A percentile compares a stretch with the other conserved stretches of the same genome.
Conservation (phyloP, 2,329 filamentous ascomycete species). For the Hirsutella rhossiliensis region DNA sequence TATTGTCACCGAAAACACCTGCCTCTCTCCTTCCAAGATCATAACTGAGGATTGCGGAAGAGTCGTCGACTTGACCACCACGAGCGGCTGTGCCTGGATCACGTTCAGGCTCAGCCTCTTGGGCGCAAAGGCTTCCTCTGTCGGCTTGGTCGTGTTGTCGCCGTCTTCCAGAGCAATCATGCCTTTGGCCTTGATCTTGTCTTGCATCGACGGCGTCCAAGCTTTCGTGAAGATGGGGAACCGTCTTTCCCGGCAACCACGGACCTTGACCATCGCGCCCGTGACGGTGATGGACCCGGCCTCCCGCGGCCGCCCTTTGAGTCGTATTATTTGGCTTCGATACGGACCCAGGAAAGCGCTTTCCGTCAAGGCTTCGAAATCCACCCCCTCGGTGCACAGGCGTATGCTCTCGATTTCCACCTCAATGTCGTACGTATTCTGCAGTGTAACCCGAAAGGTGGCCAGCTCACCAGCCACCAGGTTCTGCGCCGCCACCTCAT, state of each 20-base stretch:
- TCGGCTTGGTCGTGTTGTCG: slow-evolving; percentile 23
- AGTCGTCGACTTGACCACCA: slow-evolving; percentile 64
- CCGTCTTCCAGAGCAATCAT: slow-evolving; percentile 42
- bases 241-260: slow-evolving; percentile 66
- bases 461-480: slow-evolving; percentile 70
- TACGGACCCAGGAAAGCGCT: slow-evolving; percentile 66
- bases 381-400: slow-evolving; percentile 60
- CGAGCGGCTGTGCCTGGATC: slow-evolving; percentile 65
- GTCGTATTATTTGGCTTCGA: slow-evolving; percentile 63
- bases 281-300: slow-evolving; percentile 61
- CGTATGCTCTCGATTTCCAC: slow-evolving; percentile 75
- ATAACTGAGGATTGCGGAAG: slow-evolving; percentile 78
- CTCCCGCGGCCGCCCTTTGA: slow-evolving; percentile 55
- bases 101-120: slow-evolving; percentile 55
- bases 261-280: slow-evolving; percentile 69
- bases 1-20: slow-evolving; percentile 65
- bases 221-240: slow-evolving; percentile 74
- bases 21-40: slow-evolving; percentile 82
- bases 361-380: slow-evolving; percentile 55
- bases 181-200: slow-evolving; percentile 68
- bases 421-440: slow-evolving; percentile 91
- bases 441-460: slow-evolving; percentile 70
- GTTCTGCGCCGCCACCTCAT: slow-evolving; percentile 50
- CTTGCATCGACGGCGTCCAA: slow-evolving; percentile 58
- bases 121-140: slow-evolving; percentile 29